Conservation (phyloP, 2,329 filamentous ascomycete species). For the Talaromyces islandicus region DNA sequence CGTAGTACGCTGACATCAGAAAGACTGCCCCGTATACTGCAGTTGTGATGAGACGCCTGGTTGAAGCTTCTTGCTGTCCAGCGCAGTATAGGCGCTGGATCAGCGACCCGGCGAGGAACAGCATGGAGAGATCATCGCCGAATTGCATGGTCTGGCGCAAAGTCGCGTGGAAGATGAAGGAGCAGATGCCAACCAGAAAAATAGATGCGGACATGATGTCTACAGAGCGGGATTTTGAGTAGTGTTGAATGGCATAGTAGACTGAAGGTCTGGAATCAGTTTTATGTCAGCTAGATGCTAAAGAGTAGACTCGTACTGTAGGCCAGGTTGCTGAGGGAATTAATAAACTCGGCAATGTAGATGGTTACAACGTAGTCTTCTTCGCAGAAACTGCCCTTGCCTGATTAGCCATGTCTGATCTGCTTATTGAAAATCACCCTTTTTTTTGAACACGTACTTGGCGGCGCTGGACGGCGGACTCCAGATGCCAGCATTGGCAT, state of each 20-base stretch:
- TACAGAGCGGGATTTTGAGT: not conserved
- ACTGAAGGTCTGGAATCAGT: not conserved
- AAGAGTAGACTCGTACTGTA: not conserved
- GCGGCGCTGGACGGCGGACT: constrained; percentile 1
- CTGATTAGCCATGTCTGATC: not conserved
- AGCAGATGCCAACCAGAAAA: not conserved
- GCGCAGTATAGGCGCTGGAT: constrained; percentile 1
- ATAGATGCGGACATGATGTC: constrained; percentile 2
- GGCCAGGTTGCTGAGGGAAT: constrained; percentile 1
- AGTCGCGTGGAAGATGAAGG: constrained; percentile 1
- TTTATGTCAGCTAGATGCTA: not conserved
- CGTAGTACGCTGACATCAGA: not conserved
- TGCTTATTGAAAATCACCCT: no score
- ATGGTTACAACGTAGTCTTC: constrained; percentile 3
- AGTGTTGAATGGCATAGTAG: not conserved
- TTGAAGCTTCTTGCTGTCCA: not conserved
- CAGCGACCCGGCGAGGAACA: constrained; percentile 1
- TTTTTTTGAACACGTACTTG: not conserved
- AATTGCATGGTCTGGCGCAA: not conserved
- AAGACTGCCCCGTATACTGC: not conserved
- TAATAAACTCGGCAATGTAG: constrained; percentile 5
- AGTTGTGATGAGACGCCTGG: not conserved
- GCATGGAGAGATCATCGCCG: constrained; percentile 1
- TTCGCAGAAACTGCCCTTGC: constrained; percentile 1
- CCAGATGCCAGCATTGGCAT: constrained; percentile 2